These are phyloP conservation scores for Fomitopsis serialis DNA, from an alignment of 768 basidiomycete genomes.

Conservation along the genomic window DNA sequence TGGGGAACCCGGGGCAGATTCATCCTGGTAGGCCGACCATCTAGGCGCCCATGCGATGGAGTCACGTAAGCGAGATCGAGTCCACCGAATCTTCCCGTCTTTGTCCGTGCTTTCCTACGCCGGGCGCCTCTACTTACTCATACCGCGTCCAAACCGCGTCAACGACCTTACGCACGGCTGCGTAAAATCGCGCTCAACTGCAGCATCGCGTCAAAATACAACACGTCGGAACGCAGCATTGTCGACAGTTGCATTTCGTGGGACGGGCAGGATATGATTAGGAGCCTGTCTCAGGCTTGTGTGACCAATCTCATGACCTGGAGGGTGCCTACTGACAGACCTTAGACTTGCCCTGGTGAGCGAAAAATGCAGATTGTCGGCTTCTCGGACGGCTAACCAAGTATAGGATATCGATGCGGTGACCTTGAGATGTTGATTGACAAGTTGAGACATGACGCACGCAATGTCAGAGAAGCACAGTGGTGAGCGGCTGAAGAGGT, in stretches of 20 bases:
- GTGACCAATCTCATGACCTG: conserved; percentile 5
- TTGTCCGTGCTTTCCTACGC: not conserved
- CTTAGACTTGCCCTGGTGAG: not conserved
- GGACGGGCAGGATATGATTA: not conserved
- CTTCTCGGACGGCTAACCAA: not conserved
- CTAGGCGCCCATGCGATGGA: not conserved
- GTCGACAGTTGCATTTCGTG: not conserved
- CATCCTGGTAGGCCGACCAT: not conserved
- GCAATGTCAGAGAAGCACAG: too few species aligned
- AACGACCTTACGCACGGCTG: not conserved
- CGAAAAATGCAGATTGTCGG: not conserved
- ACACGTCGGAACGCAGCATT: not conserved
- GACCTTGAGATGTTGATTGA: not conserved
- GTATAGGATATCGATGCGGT: not conserved
- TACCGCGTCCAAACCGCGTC: not conserved
- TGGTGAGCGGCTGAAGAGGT: too few species aligned
- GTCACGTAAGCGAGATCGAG: not conserved
- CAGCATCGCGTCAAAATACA: too few species aligned
- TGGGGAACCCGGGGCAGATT: not conserved
- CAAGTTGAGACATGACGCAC: too few species aligned
- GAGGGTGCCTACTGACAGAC: not conserved
- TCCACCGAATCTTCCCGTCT: not conserved
- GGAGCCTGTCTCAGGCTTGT: conserved; percentile 1
- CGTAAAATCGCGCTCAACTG: too few species aligned
- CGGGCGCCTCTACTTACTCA: not conserved